Evolutionary conservation across 2,329 filamentous ascomycete species (phyloP), one percentile per base, ranked within the genome.

Genomic region (Chrysoporthe austroafricana): DNA sequence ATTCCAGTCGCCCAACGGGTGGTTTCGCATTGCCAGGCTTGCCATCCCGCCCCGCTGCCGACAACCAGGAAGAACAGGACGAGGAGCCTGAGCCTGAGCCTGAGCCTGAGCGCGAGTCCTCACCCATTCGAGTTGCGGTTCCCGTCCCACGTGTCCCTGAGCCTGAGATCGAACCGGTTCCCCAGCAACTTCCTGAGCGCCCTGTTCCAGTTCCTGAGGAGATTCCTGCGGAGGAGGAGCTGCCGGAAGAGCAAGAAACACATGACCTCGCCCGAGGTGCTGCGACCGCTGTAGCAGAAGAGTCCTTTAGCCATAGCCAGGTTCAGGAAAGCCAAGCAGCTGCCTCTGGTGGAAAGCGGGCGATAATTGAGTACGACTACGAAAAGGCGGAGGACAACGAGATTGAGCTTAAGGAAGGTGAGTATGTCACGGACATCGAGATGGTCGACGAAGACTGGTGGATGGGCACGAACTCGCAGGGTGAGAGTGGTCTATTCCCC

Each of bases 401-500:
- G 80, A 88, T 99, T 67, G 94, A 97, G 72, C 86, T 99, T 21
- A 85, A 87, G 36, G 96, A 99, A 80, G 94, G 94, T 70, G 92
- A 97, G 74, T 88, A 90, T 71, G 91, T 99, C 48, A 94, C 87
- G 34, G 91, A 97, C 76, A 97, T 99, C 74, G 93, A 98, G 71
- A 96, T 96, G 92, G 93, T 99, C 2, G 96, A 98, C 73, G 91
- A 96, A 63, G 95, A 99, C 77, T 99, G 96, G 96, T 99, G 96
- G 96, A 91, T 97, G 87, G 96, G 96, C 56, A 92, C 91, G 72
- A 99, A 98, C 81, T 82, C 86, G 32, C 85, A 84, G 70, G 96
- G 96, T 73, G 93, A 97, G 79, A 90, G 85, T 68, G 96, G 96
- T 60, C 84, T 99, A 46, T 98, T 99, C 85, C 96, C 66, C 5